Evolutionary conservation across 768 basidiomycete species (phyloP), one percentile per base, ranked within the genome.

Genomic region (Leccinellum albellum): DNA sequence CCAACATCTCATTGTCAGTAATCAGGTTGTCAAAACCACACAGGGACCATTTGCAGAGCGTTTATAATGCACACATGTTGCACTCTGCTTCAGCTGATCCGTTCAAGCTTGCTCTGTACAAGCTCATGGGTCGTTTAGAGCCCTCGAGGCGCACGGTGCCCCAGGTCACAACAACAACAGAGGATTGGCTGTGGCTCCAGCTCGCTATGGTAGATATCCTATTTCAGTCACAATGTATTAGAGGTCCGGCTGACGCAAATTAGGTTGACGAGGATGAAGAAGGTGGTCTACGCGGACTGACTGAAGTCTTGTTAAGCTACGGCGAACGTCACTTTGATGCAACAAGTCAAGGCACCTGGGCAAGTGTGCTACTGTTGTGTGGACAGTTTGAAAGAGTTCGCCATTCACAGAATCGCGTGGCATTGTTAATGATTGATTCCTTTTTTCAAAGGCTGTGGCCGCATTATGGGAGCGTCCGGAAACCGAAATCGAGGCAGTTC

Each of bases 121-220:
- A 97, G 71, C 77, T 99, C 33, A 89, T 98, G 79, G 96, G 94
- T 45, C 90, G 90, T 64, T 82, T 96, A 52, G 97, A 99, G 63
- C 85, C 93, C 2, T 73, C 82, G 5, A 79, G 90, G 55, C 81
- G 94, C 49, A 88, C 84, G 64, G 86, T 95, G 3, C 82, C 85
- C 6, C 83, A 86, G 40, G 93, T 98, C 5, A 98, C 94, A 0
- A 82, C 82, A 10, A 95, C 94, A 1, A 94, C 92, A 2, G 97
- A 98, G 70, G 97, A 99, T 72, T 99, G 96, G 96, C 77, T 98
- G 33, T 99, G 96, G 96, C 87, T 95, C 78, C 95, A 99, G 74
- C 80, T 98, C 14, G 81, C 87, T 1, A 89, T 98, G 84, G 90
- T 86, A 49, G 14, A 35, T 54, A 33, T 44, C 24, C 6, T 17